Evolutionary conservation across 2,329 filamentous ascomycete genomes (phyloP).

Genomic region (Exophiala spinifera): DNA sequence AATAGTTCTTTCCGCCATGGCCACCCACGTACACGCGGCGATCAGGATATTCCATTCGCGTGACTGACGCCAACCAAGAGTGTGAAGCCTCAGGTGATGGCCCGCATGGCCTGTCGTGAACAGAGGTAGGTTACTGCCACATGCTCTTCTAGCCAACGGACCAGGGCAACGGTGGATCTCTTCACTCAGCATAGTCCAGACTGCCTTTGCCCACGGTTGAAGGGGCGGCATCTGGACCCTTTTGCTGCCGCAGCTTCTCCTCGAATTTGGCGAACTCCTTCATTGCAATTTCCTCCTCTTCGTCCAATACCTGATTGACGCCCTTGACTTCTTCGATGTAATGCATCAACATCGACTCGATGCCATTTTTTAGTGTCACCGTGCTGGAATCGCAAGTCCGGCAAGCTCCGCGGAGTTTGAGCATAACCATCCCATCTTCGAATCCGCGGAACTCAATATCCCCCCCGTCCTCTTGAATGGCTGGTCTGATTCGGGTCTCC

Average conservation of each 20-base stretch:
- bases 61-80: background rate
- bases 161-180: background rate
- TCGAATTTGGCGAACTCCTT: slow-evolving; percentile 93
- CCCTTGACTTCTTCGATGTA: slow-evolving; percentile 96
- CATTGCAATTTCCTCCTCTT: slow-evolving; percentile 84
- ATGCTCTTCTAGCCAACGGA: background rate
- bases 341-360: slow-evolving; percentile 98
- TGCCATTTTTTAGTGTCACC: slow-evolving; percentile 94
- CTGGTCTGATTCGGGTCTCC: slow-evolving; percentile 89
- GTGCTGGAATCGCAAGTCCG: slow-evolving; percentile 96
- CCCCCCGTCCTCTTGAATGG: slow-evolving; percentile 95
- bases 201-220: slow-evolving; percentile 51
- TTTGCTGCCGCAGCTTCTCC: slow-evolving; percentile 68
- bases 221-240: slow-evolving; percentile 51
- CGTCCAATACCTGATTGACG: slow-evolving; percentile 84
- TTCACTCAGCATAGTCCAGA: slow-evolving; percentile 49
- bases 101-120: background rate
- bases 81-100: background rate
- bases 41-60: background rate
- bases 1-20: too few species aligned
- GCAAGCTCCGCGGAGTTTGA: slow-evolving; percentile 90
- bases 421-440: slow-evolving; percentile 73
- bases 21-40: too few species aligned
- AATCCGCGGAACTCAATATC: slow-evolving; percentile 96
- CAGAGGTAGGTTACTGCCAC: background rate